Evolutionary conservation across 176 grass and related monocot genomes (phyloP), one percentile per base, ranked within the genome.

Genomic region (Canna indica): DNA sequence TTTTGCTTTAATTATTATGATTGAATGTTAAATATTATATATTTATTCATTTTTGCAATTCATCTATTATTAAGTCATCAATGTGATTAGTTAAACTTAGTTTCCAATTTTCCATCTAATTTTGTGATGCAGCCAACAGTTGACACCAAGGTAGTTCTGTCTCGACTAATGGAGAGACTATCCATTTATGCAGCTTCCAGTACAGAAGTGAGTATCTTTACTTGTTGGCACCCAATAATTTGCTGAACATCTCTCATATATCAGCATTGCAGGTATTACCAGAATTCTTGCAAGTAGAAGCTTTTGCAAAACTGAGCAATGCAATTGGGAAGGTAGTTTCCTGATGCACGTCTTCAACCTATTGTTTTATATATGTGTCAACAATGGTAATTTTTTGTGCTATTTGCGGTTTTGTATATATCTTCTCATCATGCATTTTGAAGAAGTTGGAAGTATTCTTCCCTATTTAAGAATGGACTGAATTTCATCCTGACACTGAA

Each of bases 201-300:
- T 85, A 80, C 89, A 78, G 89, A 93, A 75, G 94, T 99, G 83
- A 83, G 82, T 57, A 70, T 77, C 34, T 7, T 38, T 47, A 24
- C 32, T 74, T 60, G 47, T 5, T 26, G 27, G 66, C 54, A 16
- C 60, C 22, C 1, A 47, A 65, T 47, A 58, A 83, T 8, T 30
- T 32, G 12, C 75, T 10, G 36, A 56, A 29, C 59, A 70, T 80
- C 76, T 78, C 76, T 87, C 59, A 77, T 87, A 73, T 72, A 82
- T 81, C 3, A 72, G 69, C 68, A 68, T n/a, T 88, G 82, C 82
- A 99, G 89, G 82, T 99, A 64, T 81, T 99, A 34, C 89, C 89
- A 73, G 94, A 99, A 73, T 90, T 99, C 67, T 85, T 93, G 70
- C 89, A 99, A 99, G 94, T 99, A 36, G 94, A 99, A 99, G 86